Conservation (phyloP, 1,139 yeast genomes). For the Yamadazyma triangularis region DNA sequence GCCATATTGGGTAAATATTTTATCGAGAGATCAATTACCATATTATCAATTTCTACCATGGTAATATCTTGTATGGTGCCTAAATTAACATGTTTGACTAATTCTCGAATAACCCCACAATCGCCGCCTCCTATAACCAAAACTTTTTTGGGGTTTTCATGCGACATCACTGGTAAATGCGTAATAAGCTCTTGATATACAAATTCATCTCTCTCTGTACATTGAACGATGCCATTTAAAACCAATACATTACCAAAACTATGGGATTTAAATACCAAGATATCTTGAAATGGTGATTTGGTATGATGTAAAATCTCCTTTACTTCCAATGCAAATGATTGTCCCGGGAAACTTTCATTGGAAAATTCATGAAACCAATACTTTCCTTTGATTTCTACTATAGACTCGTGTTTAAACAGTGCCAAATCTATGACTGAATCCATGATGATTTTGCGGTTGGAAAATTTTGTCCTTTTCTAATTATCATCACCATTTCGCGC, state of each 20-base stretch:
- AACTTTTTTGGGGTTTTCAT: slow-evolving; percentile 67
- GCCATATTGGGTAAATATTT: slow-evolving; percentile 82
- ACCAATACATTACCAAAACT: slow-evolving; percentile 83
- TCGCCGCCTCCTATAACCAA: slow-evolving; percentile 93
- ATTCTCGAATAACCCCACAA: slow-evolving; percentile 87
- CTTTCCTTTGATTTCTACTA: slow-evolving; percentile 20
- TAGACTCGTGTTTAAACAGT: slow-evolving; percentile 23
- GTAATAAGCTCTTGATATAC: slow-evolving; percentile 89
- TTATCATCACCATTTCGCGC: too few relatives aligned
- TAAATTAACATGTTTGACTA: slow-evolving; percentile 60
- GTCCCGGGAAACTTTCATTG: slow-evolving; percentile 39
- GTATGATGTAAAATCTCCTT: slow-evolving; percentile 31
- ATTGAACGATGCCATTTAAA: slow-evolving; percentile 82
- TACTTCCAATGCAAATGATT: slow-evolving; percentile 37
- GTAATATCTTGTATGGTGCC: slow-evolving; percentile 63
- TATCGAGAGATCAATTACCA: slow-evolving; percentile 72
- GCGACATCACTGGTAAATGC: slow-evolving; percentile 74
- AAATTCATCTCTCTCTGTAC: slow-evolving; percentile 85
- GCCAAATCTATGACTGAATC: slow-evolving; percentile 15
- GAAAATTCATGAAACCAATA: slow-evolving; percentile 42
- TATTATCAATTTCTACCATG: slow-evolving; percentile 87
- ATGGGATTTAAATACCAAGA: slow-evolving; percentile 68
- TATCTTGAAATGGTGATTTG: slow-evolving; percentile 37
- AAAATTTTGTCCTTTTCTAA: too few relatives aligned
- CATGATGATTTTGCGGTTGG: too few relatives aligned